Percentiles rank a stretch among this genome's conserved stretches.
Evolutionary conservation across 2,329 filamentous ascomycete species (phyloP).

Genomic region (Pseudogymnoascus sp.): DNA sequence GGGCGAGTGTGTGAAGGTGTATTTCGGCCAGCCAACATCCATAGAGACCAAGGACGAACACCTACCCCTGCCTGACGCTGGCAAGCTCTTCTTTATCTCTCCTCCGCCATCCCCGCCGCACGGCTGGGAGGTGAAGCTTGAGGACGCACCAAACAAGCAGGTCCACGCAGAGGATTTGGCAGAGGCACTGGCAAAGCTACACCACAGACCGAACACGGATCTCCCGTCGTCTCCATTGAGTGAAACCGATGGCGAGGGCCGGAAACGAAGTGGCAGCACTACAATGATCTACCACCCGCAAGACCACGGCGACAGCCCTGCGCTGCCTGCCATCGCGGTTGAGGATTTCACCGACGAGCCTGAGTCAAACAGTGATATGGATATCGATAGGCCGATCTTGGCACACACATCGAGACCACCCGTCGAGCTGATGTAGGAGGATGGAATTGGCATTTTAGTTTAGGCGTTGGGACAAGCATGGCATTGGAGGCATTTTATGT

Average conservation of each 20-base stretch:
- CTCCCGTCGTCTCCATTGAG: constrained; percentile 38
- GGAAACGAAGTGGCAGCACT: constrained; percentile 50
- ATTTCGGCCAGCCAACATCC: constrained; percentile 58
- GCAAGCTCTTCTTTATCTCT: constrained; percentile 67
- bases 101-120: constrained; percentile 61
- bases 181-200: constrained; percentile 55
- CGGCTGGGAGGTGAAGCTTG: constrained; percentile 60
- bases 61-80: constrained; percentile 58
- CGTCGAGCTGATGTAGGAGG: constrained; percentile 53
- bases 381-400: constrained; percentile 41
- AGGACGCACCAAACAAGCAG: constrained; percentile 62
- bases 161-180: constrained; percentile 64
- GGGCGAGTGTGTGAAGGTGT: constrained; percentile 61
- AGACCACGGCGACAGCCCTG: constrained; percentile 46
- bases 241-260: constrained; percentile 23
- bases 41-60: constrained; percentile 48
- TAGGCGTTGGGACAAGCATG: not conserved
- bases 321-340: constrained; percentile 57
- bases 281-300: constrained; percentile 59
- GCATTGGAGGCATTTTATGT: not conserved
- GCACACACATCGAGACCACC: constrained; percentile 57
- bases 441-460: not conserved
- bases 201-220: constrained; percentile 34
- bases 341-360: constrained; percentile 58
- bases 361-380: constrained; percentile 34